phyloP scores from a whole-genome alignment of 805 yeast genomes.

The Torulaspora franciscae region DNA sequence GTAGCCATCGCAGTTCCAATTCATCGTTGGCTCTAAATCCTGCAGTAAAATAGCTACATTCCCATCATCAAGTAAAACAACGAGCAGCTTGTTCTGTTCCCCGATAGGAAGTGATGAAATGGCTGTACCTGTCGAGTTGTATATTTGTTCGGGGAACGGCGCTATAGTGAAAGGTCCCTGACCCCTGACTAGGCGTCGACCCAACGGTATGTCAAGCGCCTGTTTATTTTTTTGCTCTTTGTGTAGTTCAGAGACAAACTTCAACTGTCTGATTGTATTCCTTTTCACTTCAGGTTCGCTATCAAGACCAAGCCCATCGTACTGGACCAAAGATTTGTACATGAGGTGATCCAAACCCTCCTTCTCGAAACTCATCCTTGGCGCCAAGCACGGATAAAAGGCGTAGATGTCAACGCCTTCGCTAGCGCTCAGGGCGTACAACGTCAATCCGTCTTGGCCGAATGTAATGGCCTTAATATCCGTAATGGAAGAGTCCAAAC shows the following conservation, averaged over 20 bases:
- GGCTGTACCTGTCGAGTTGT: slow-evolving; percentile 42
- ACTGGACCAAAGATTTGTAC: slow-evolving; percentile 27
- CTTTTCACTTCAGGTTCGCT: slow-evolving; percentile 19
- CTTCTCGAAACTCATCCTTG: slow-evolving; percentile 8
- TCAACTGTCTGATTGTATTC: slow-evolving; percentile 36
- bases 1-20: slow-evolving; percentile 31
- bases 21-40: slow-evolving; percentile 37
- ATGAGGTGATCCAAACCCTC: slow-evolving; percentile 33
- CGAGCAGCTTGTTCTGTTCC: slow-evolving; percentile 24
- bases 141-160: slow-evolving; percentile 53
- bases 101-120: slow-evolving; percentile 31
- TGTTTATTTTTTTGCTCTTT: slow-evolving; percentile 2
- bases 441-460: slow-evolving; percentile 44
- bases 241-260: slow-evolving; percentile 36
- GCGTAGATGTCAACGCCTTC: slow-evolving; percentile 55
- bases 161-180: slow-evolving; percentile 53
- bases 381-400: slow-evolving; percentile 62
- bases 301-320: slow-evolving; percentile 17
- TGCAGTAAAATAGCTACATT: slow-evolving; percentile 32
- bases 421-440: slow-evolving; percentile 44
- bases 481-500: slow-evolving; percentile 21
- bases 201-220: slow-evolving; percentile 3
- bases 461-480: slow-evolving; percentile 25
- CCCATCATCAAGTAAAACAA: slow-evolving; percentile 29
- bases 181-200: slow-evolving; percentile 14